Base-by-base conservation (phyloP, 169 alveolate genomes). In the Hepatocystis sp. region DNA sequence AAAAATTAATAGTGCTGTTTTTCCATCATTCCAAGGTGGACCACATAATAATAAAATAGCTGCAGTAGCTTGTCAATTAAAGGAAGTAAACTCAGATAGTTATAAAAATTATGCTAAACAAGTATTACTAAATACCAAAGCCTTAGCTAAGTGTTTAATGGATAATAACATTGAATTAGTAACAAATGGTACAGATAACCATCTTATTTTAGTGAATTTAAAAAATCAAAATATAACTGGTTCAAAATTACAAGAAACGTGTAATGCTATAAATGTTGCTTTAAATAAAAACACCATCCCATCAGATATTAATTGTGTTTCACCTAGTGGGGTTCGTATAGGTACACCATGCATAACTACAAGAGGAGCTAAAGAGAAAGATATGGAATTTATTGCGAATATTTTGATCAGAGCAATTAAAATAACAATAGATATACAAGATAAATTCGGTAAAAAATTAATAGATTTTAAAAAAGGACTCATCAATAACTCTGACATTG, bases 21-120 rank as follows among this genome's bases (percentile, higher is more conserved):
- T 97, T 93, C 99, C 99, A 7, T 94, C 96, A 1, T 93, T 96
- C 56, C 98, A 97, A 76, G 99, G 99, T 2, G 99, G 99, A 8
- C 99, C 99, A 3, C 99, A 97, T 92, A 92, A 90, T 60, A 95
- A 93, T 67, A 90, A 85, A 81, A 95, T 96, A 27, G 97, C 97
- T 4, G 96, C 96, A 0, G 86, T 96, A 44, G 98, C 98, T 2
- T 94, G 91, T 19, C 96, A 93, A 39, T 88, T 94, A 55, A 93
- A 89, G 65, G 93, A 93, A 88, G 97, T 93, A 19, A 2, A 94
- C 39, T 15, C 88, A 4, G 71, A 60, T 19, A 15, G 11, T 4
- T 96, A 91, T 92, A 95, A 61, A 64, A 90, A 51, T 15, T 96
- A 96, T 71, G 89, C 95, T 40, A 32, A 84, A 66, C 76, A 86